Evolutionary conservation across 495 filamentous ascomycete genomes (phyloP).

Genomic region (Tirmania nivea): DNA sequence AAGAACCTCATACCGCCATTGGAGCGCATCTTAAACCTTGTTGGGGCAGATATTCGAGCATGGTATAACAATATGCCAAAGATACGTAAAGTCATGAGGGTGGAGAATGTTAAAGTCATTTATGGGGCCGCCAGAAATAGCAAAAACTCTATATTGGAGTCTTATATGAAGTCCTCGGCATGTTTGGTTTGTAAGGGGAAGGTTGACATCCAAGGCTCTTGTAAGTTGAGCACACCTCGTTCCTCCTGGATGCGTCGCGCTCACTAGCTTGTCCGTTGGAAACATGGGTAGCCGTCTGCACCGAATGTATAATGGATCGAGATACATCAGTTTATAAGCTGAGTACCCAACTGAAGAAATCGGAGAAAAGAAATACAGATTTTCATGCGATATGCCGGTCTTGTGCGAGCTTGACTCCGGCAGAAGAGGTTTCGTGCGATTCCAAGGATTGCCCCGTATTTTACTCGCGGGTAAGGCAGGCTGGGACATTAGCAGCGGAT

Average conservation of each 20-base stretch:
- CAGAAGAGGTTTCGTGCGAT: slow-evolving; percentile 64
- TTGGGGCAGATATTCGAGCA: slow-evolving; percentile 70
- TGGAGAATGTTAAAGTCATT: slow-evolving; percentile 15
- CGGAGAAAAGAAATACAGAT: slow-evolving; percentile 41
- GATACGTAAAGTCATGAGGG: slow-evolving; percentile 33
- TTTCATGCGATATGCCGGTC: slow-evolving; percentile 60
- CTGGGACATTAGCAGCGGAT: slow-evolving; percentile 35
- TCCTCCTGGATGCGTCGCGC: too few species aligned
- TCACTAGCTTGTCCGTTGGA: too few species aligned
- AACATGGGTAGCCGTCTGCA: slow-evolving; percentile 35
- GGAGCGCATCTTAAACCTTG: slow-evolving; percentile 90
- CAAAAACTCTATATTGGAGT: slow-evolving; percentile 43
- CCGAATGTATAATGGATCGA: slow-evolving; percentile 33
- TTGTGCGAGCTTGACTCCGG: slow-evolving; percentile 49
- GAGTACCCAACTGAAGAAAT: slow-evolving; percentile 33
- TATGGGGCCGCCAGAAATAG: slow-evolving; percentile 22
- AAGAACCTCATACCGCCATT: slow-evolving; percentile 92
- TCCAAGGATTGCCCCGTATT: slow-evolving; percentile 85
- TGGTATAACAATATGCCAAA: slow-evolving; percentile 99
- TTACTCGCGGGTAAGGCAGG: slow-evolving; percentile 60
- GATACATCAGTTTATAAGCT: slow-evolving; percentile 40
- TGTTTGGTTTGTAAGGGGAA: slow-evolving; percentile 60
- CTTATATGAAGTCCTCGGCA: slow-evolving; percentile 57
- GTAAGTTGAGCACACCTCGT: slow-evolving; percentile 4
- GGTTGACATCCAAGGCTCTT: slow-evolving; percentile 27